phyloP scores from a whole-genome alignment of 148 eudicot species.

The Chenopodium album region DNA sequence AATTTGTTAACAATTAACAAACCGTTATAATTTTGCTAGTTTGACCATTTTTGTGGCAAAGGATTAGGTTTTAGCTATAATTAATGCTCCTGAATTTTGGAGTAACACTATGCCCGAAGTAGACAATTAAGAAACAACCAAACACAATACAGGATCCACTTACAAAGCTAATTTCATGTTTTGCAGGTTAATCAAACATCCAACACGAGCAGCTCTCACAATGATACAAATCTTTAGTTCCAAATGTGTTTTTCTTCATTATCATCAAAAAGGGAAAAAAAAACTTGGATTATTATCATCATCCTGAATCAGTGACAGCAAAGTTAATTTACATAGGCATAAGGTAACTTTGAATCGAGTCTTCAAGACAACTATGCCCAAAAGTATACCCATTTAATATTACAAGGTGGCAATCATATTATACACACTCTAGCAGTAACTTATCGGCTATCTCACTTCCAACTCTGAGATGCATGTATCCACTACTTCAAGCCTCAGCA shows the following conservation, averaged over 20 bases:
- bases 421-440: neutral
- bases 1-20: no score
- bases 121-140: no score
- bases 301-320: neutral
- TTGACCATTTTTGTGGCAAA: no score
- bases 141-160: no score
- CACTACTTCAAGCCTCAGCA: constrained; percentile 45
- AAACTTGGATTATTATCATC: neutral
- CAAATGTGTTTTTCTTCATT: neutral
- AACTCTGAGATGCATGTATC: neutral
- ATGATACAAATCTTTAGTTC: neutral
- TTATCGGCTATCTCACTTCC: no score
- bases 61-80: no score
- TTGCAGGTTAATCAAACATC: neutral
- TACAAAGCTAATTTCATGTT: neutral
- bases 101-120: no score
- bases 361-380: neutral
- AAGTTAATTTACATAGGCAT: neutral
- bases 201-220: neutral
- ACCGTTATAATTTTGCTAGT: no score
- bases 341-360: constrained; percentile 1
- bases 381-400: constrained; percentile 15
- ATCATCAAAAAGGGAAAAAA: neutral
- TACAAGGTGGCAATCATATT: constrained; percentile 9
- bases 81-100: no score